Percentiles rank a stretch among this genome's conserved stretches.
phyloP scores from a whole-genome alignment of 768 basidiomycete species.

The Kwoniella dejecticola region DNA sequence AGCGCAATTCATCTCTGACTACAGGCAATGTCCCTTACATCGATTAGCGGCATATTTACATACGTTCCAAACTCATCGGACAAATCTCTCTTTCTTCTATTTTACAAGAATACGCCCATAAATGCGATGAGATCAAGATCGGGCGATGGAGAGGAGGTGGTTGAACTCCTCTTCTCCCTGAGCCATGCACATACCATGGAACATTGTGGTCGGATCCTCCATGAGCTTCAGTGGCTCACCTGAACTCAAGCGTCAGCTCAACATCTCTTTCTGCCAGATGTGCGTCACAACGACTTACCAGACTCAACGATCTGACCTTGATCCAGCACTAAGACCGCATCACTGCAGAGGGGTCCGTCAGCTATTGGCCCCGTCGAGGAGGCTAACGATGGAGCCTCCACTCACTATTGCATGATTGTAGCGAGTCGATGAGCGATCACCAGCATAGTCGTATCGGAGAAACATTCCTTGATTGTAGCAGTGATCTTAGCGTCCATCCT shows the following conservation, averaged over 20 bases:
- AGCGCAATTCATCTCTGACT: no score
- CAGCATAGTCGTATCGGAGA: constrained; percentile 50
- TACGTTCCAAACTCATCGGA: no score
- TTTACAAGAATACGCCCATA: no score
- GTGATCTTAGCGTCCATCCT: constrained; percentile 55
- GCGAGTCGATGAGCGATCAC: constrained; percentile 55
- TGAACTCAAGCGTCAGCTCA: constrained; percentile 1
- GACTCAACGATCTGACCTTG: constrained; percentile 49
- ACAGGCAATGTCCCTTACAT: no score
- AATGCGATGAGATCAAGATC: background rate
- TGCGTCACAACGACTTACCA: constrained; percentile 27
- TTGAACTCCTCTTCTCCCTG: constrained; percentile 50
- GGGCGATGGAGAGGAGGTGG: constrained; percentile 21
- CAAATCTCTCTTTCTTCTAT: no score
- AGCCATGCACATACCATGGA: constrained; percentile 47
- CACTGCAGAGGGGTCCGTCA: constrained; percentile 24
- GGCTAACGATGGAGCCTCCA: constrained; percentile 1
- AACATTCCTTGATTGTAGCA: constrained; percentile 47
- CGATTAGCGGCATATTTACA: no score
- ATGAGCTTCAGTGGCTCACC: constrained; percentile 45
- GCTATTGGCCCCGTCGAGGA: background rate
- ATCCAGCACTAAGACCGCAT: constrained; percentile 48
- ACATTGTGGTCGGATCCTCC: constrained; percentile 26
- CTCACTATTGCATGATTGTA: constrained; percentile 53
- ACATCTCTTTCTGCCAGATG: background rate